A percentile compares a stretch with the other conserved stretches of the same genome.
phyloP scores from a whole-genome alignment of 2,329 filamentous ascomycete genomes.

The Penicillium brevicompactum region DNA sequence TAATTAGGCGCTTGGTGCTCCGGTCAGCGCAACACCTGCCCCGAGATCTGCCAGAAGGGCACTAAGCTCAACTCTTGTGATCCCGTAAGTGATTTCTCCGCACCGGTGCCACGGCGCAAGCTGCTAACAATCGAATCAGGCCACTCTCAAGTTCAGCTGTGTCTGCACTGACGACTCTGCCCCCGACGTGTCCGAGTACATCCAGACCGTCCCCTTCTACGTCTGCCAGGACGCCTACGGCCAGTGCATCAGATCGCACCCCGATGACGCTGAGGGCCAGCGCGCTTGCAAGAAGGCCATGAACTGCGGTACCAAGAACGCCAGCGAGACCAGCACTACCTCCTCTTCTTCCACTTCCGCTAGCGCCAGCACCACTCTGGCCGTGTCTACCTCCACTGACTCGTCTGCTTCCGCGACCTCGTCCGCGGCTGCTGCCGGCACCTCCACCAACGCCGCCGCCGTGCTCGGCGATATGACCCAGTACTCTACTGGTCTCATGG shows the following conservation, averaged over 20 bases:
- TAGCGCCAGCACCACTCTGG: conserved; percentile 28
- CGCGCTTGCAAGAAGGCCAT: conserved; percentile 50
- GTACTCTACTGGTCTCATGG: conserved; percentile 56
- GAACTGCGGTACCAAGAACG: conserved; percentile 57
- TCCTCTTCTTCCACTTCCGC: conserved; percentile 25
- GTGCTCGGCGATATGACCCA: conserved; percentile 49
- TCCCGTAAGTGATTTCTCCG: conserved; percentile 49
- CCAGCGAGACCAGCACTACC: conserved; percentile 34
- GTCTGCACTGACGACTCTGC: conserved; percentile 57
- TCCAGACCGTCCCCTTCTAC: conserved; percentile 61
- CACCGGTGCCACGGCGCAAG: neutral
- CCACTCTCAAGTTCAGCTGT: conserved; percentile 58
- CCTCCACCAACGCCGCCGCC: conserved; percentile 47
- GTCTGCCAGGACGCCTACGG: conserved; percentile 58
- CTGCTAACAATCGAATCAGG: conserved; percentile 16
- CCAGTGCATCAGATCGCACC: conserved; percentile 51
- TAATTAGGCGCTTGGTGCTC: conserved; percentile 57
- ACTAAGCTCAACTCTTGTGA: conserved; percentile 58
- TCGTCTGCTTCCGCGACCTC: conserved; percentile 21
- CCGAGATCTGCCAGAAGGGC: conserved; percentile 58
- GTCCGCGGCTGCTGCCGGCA: conserved; percentile 31
- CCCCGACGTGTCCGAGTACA: conserved; percentile 59
- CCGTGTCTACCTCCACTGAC: conserved; percentile 37
- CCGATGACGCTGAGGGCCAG: conserved; percentile 50
- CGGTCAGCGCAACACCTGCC: conserved; percentile 62